Evolutionary conservation across 805 yeast species (phyloP).

Genomic region (Starmerella asiatica): DNA sequence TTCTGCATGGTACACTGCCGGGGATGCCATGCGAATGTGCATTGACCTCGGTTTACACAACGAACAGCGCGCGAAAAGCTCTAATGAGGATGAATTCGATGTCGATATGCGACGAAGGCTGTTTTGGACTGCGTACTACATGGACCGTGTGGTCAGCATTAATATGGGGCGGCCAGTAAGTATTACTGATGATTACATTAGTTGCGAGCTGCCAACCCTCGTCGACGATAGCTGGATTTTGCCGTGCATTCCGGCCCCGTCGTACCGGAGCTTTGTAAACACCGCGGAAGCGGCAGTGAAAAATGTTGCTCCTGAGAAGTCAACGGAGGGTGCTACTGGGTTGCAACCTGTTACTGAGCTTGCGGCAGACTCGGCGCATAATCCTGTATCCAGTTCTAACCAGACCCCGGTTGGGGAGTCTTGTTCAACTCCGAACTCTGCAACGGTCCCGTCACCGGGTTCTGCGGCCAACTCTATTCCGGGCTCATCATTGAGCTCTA

Average conservation of each 20-base stretch:
- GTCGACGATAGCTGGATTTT: constrained; percentile 45
- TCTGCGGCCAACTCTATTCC: too few relatives aligned
- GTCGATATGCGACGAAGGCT: constrained; percentile 60
- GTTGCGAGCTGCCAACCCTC: constrained; percentile 56
- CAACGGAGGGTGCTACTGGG: too few relatives aligned
- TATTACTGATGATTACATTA: constrained; percentile 67
- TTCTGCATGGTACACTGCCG: constrained; percentile 85
- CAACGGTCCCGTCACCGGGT: too few relatives aligned
- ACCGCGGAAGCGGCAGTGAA: too few relatives aligned
- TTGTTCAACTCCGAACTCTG: too few relatives aligned
- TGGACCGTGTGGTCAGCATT: constrained; percentile 76
- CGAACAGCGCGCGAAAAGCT: constrained; percentile 29
- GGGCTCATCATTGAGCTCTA: too few relatives aligned
- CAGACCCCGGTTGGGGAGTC: too few relatives aligned
- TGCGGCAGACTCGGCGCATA: too few relatives aligned
- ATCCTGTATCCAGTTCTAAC: too few relatives aligned
- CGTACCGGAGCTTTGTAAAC: too few relatives aligned
- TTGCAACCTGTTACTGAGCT: too few relatives aligned
- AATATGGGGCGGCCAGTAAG: constrained; percentile 82
- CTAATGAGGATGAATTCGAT: constrained; percentile 36
- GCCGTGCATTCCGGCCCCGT: background rate
- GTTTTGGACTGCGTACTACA: constrained; percentile 80
- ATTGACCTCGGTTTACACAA: constrained; percentile 77
- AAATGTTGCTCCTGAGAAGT: too few relatives aligned
- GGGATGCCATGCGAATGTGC: constrained; percentile 63